Percentiles rank a stretch among this genome's conserved stretches.
These are phyloP conservation scores for Rickenella mellea DNA, from an alignment of 768 basidiomycete species.

Conservation along the genomic window DNA sequence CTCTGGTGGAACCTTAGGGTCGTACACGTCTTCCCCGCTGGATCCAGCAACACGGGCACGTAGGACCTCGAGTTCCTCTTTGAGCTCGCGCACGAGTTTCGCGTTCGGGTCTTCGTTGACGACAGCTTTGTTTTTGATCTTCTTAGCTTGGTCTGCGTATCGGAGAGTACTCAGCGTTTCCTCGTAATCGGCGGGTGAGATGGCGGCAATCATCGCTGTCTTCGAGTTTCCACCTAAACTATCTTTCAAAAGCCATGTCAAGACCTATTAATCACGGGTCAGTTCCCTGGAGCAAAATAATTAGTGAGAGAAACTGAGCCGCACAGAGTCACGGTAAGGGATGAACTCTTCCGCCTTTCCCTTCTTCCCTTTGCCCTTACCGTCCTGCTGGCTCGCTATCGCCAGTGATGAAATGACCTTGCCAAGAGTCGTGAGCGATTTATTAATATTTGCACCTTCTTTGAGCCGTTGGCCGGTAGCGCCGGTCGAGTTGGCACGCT, in stretches of 20 bases:
- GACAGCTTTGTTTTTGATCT: slow-evolving; percentile 99
- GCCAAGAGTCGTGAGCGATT: slow-evolving; percentile 93
- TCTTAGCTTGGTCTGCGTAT: slow-evolving; percentile 98
- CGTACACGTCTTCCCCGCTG: slow-evolving; percentile 65
- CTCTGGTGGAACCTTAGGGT: slow-evolving; percentile 84
- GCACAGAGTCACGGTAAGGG: slow-evolving; percentile 93
- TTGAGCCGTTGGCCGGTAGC: slow-evolving; percentile 94
- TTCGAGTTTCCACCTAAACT: slow-evolving; percentile 95
- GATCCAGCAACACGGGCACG: slow-evolving; percentile 74
- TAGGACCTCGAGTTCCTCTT: slow-evolving; percentile 92
- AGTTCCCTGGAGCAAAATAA: background rate
- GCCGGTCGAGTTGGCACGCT: slow-evolving; percentile 95
- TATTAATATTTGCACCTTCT: slow-evolving; percentile 98
- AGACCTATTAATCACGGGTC: slow-evolving; percentile 42
- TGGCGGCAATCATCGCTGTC: slow-evolving; percentile 99
- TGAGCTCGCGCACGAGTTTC: slow-evolving; percentile 96
- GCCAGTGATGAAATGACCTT: slow-evolving; percentile 95
- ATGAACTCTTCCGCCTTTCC: slow-evolving; percentile 87
- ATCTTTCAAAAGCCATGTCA: slow-evolving; percentile 98
- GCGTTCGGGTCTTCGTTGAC: slow-evolving; percentile 99
- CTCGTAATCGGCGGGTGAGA: slow-evolving; percentile 97
- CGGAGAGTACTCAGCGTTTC: slow-evolving; percentile 94
- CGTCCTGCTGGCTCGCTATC: slow-evolving; percentile 47
- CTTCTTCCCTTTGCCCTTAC: slow-evolving; percentile 62
- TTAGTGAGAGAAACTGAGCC: slow-evolving; percentile 16